Evolutionary conservation across 2,329 filamentous ascomycete species (phyloP).

Genomic region (Xylariaceae sp.): DNA sequence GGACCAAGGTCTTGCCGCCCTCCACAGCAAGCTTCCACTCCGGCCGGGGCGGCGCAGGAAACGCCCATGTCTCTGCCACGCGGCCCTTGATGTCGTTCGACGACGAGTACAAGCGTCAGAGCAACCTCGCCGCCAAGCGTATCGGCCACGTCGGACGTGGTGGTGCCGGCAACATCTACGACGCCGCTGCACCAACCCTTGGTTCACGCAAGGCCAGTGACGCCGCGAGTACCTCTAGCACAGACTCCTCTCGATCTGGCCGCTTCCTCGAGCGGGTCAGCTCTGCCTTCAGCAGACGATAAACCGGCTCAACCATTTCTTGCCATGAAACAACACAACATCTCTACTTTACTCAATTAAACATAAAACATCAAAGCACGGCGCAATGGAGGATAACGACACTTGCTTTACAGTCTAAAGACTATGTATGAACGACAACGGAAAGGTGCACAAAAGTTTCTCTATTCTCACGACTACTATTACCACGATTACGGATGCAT

Average conservation of each 20-base stretch:
- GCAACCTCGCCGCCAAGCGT: constrained; percentile 49
- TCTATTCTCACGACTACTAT: no score
- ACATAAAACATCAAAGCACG: constrained; percentile 6
- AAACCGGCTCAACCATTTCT: background rate
- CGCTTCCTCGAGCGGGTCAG: constrained; percentile 42
- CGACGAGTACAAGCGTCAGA: constrained; percentile 60
- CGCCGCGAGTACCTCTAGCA: constrained; percentile 28
- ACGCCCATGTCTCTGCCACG: constrained; percentile 52
- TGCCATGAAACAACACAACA: no score
- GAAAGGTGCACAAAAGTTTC: no score
- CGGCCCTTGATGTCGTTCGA: constrained; percentile 64
- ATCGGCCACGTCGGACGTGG: constrained; percentile 63
- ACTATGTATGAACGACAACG: no score
- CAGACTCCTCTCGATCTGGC: constrained; percentile 28
- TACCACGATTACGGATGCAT: constrained; percentile 1
- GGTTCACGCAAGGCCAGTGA: constrained; percentile 13
- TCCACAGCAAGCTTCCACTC: constrained; percentile 56
- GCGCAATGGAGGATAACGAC: constrained; percentile 5
- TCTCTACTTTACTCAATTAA: background rate
- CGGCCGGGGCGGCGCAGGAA: constrained; percentile 67
- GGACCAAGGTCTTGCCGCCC: constrained; percentile 43
- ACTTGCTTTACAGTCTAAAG: no score
- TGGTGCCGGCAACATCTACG: constrained; percentile 58
- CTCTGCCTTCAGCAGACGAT: constrained; percentile 33
- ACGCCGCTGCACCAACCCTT: constrained; percentile 12